phyloP scores from a whole-genome alignment of 345 rosid species.

The Melaleuca alternifolia region DNA sequence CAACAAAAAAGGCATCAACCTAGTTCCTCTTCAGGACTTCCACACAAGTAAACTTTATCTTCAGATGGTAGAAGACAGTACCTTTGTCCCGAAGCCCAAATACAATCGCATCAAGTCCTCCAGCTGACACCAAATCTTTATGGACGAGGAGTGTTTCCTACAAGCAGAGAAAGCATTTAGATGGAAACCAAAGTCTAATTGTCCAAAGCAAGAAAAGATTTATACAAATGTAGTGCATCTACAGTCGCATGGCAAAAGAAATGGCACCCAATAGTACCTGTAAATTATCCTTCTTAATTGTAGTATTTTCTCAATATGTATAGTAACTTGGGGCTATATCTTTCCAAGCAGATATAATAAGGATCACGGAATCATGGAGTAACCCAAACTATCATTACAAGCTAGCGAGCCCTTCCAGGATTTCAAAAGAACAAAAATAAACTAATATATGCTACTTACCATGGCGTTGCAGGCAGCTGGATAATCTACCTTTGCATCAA shows the following conservation, averaged over 20 bases:
- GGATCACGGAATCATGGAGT: background rate
- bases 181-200: background rate
- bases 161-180: background rate
- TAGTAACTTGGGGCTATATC: background rate
- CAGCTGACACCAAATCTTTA: slow-evolving; percentile 57
- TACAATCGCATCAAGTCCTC: slow-evolving; percentile 45
- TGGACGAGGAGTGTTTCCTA: slow-evolving; percentile 98
- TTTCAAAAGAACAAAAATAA: background rate
- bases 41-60: background rate
- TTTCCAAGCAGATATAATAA: background rate
- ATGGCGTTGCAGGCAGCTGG: slow-evolving; percentile 98
- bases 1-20: background rate
- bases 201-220: background rate
- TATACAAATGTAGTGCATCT: background rate
- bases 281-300: background rate
- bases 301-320: background rate
- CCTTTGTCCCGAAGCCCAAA: slow-evolving; percentile 60
- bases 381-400: background rate
- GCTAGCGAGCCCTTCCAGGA: background rate
- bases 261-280: background rate
- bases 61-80: slow-evolving; percentile 3
- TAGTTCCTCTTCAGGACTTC: background rate
- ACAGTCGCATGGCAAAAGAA: background rate
- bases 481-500: slow-evolving; percentile 92
- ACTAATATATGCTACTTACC: slow-evolving; percentile 32